phyloP scores from a whole-genome alignment of 140 eudicot genomes.

The Flaveria floridana region DNA sequence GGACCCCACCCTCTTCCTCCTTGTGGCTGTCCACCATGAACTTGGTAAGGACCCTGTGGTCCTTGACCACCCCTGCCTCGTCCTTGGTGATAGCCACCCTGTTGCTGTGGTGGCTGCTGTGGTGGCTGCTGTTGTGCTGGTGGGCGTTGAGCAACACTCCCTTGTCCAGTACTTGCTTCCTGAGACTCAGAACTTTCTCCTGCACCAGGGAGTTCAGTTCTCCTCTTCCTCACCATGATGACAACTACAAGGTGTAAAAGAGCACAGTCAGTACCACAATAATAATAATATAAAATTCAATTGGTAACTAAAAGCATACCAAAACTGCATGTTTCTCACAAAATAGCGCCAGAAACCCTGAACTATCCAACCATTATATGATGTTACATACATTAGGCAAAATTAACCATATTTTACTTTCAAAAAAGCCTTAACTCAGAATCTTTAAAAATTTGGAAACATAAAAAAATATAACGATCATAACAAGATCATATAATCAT shows the following conservation, averaged over 20 bases:
- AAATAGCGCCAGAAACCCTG: not conserved
- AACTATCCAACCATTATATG: not conserved
- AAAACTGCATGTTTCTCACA: not conserved
- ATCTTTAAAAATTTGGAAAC: not conserved
- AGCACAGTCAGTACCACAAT: slow-evolving; percentile 14
- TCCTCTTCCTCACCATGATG: slow-evolving; percentile 76
- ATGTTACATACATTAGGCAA: not conserved
- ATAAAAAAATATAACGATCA: not conserved
- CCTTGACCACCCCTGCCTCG: slow-evolving; percentile 43
- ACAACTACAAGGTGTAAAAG: slow-evolving; percentile 30
- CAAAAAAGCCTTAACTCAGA: not conserved
- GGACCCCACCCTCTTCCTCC: slow-evolving; percentile 52
- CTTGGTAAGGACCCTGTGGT: slow-evolving; percentile 49
- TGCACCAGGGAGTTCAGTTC: slow-evolving; percentile 48
- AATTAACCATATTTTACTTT: not conserved
- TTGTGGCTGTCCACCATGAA: slow-evolving; percentile 37
- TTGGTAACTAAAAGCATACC: not conserved
- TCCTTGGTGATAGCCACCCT: slow-evolving; percentile 36
- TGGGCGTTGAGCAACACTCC: slow-evolving; percentile 20
- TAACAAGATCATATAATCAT: not conserved
- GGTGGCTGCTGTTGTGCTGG: slow-evolving; percentile 22
- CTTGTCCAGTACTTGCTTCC: slow-evolving; percentile 37
- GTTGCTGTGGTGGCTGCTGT: too few relatives aligned
- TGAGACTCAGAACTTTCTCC: slow-evolving; percentile 60
- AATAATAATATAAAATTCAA: not conserved